phyloP scores from a whole-genome alignment of 2,329 filamentous ascomycete genomes.

The Anisogramma anomala region DNA sequence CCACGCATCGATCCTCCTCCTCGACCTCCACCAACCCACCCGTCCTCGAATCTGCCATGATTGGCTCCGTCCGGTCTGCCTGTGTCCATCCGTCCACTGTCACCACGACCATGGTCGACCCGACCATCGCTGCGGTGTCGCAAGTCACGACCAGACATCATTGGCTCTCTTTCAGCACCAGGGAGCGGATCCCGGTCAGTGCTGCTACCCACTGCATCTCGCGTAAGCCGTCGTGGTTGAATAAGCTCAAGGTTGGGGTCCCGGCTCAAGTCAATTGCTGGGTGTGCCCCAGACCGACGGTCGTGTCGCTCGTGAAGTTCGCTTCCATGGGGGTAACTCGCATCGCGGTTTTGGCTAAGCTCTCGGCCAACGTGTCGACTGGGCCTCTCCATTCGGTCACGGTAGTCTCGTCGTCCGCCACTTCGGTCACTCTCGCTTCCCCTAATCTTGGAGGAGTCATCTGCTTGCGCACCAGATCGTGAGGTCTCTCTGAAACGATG shows the following conservation, averaged over 20 bases:
- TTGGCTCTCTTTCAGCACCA: conserved; percentile 17
- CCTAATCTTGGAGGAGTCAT: conserved; percentile 27
- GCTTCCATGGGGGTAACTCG: conserved; percentile 21
- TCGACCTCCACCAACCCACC: conserved; percentile 25
- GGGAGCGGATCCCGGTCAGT: conserved; percentile 18
- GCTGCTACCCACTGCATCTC: conserved; percentile 16
- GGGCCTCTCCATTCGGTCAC: conserved; percentile 29
- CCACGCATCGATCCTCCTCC: conserved; percentile 27
- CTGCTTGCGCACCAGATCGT: conserved; percentile 22
- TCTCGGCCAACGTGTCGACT: conserved; percentile 40
- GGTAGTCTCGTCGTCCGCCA: conserved; percentile 32
- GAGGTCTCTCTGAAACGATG: conserved; percentile 18
- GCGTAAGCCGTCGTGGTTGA: conserved; percentile 18
- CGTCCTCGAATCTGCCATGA: conserved; percentile 21
- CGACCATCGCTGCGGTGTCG: conserved; percentile 16
- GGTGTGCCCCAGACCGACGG: conserved; percentile 24
- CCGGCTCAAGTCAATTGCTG: conserved; percentile 18
- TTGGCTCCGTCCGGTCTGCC: conserved; percentile 21
- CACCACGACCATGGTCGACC: conserved; percentile 21
- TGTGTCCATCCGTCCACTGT: conserved; percentile 21
- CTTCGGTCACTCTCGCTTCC: conserved; percentile 31
- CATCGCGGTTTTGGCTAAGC: conserved; percentile 35
- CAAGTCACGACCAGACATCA: conserved; percentile 21
- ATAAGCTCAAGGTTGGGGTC: conserved; percentile 17
- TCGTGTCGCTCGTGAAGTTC: conserved; percentile 33